Evolutionary conservation across 495 filamentous ascomycete genomes (phyloP), one percentile per base, ranked within the genome.

Genomic region (Penicillium maclennaniae): DNA sequence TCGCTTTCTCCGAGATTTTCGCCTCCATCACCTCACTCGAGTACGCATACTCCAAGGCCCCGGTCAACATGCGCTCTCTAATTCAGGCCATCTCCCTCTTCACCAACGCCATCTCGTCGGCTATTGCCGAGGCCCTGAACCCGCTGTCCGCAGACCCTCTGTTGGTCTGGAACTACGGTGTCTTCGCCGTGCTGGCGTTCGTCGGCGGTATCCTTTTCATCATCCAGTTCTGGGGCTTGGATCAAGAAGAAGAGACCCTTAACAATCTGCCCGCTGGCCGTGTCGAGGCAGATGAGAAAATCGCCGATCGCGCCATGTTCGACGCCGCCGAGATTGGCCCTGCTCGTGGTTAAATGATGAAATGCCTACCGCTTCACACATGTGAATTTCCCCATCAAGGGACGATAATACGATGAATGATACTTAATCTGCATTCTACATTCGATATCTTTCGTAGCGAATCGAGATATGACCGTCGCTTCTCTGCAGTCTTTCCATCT

Each of bases 81-180:
- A 82, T 91, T 28, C 83, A 83, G 59, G 79, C 83, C 15, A 70
- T 89, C 45, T 79, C 79, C 41, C 78, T 88, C 44, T 88, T 89
- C 69, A 83, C 81, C 67, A 84, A 79, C 34, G 87, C 87, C 39
- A 76, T 90, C 66, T 79, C 82, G 4, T 74, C 81, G 7, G 79
- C 74, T 38, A 81, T 86, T 61, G 83, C 82, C 8, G 72, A 87
- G 66, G 85, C 81, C 0, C 74, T 89, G 26, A 78, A 80, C 14
- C 70, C 79, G 0, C 67, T 88, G 4, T 79, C 83, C 23, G 69
- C 69, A 7, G 87, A 91, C 61, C 87, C 87, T 0, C 60, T 83
- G 9, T 76, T 91, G 5, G 68, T 86, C 42, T 78, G 76, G 75
- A 79, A 87, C 66, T 89, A 90, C 61, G 78, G 71, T n/a, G 66